phyloP scores from a whole-genome alignment of 306 rosid genomes.

The Alnus rubra region DNA sequence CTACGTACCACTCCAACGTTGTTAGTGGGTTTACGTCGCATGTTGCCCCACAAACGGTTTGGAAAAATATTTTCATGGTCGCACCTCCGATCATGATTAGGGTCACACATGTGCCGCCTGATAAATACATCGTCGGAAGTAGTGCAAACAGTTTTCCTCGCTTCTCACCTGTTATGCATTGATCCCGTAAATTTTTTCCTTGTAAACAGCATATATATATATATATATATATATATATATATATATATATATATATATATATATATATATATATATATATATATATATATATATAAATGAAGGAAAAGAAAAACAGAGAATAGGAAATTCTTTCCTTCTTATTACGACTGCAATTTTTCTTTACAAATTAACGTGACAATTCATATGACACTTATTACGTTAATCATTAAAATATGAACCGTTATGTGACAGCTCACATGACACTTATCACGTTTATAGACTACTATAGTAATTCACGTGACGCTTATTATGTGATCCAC shows the following conservation, averaged over 20 bases:
- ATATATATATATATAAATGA: neutral
- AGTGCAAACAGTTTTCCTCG: constrained; percentile 57
- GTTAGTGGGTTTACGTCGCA: constrained; percentile 32
- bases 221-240: no score
- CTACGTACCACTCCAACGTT: constrained; percentile 61
- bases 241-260: no score
- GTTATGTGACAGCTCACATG: no score
- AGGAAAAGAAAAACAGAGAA: neutral
- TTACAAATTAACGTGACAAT: no score
- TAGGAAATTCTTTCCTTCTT: neutral
- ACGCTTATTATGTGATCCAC: no score
- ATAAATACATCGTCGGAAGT: constrained; percentile 69
- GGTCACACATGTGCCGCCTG: constrained; percentile 80
- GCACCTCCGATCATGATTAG: constrained; percentile 71
- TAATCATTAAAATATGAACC: no score
- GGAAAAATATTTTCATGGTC: constrained; percentile 70
- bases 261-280: no score
- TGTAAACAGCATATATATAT: neutral
- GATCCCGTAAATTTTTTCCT: neutral
- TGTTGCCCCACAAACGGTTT: constrained; percentile 37
- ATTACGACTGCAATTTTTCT: no score
- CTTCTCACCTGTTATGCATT: constrained; percentile 56
- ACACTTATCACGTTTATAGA: no score
- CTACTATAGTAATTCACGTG: no score
- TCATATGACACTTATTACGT: no score